These are phyloP conservation scores for Coniophora puteana DNA, from an alignment of 1,284 basidiomycete species.

Conservation along the genomic window DNA sequence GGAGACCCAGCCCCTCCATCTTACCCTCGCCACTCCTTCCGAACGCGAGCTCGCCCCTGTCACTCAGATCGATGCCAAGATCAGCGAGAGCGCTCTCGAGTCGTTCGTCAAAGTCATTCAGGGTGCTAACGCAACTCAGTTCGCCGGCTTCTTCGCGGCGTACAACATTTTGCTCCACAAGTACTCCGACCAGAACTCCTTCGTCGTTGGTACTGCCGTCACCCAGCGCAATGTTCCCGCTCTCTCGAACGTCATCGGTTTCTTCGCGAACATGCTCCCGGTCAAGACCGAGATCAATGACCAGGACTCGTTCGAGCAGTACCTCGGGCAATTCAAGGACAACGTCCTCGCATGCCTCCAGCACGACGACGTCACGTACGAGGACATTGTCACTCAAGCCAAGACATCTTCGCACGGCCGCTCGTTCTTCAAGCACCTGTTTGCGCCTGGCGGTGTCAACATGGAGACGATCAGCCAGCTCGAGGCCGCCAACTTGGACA, in stretches of 20 bases:
- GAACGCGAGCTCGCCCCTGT: conserved; percentile 20
- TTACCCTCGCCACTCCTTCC: conserved; percentile 22
- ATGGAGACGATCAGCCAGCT: conserved; percentile 21
- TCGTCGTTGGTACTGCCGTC: conserved; percentile 22
- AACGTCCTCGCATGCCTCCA: conserved; percentile 15
- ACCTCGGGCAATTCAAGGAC: conserved; percentile 16
- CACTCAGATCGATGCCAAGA: conserved; percentile 23
- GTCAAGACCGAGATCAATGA: conserved; percentile 23
- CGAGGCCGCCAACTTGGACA: conserved; percentile 13
- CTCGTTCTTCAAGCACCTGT: conserved; percentile 27
- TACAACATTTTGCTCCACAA: conserved; percentile 26
- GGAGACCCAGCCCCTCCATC: conserved; percentile 20
- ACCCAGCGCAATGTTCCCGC: conserved; percentile 22
- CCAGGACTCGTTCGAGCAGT: conserved; percentile 17
- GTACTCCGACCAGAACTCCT: conserved; percentile 20
- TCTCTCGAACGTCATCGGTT: conserved; percentile 20
- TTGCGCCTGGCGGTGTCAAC: conserved; percentile 25
- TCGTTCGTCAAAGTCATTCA: conserved; percentile 15
- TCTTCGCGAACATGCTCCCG: conserved; percentile 25
- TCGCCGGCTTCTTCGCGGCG: conserved; percentile 24
- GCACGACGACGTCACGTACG: conserved; percentile 25
- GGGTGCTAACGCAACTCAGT: conserved; percentile 13
- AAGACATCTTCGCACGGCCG: conserved; percentile 20
- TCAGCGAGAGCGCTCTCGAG: conserved; percentile 17
- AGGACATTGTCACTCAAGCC: conserved; percentile 23